Evolutionary conservation across 352 stramenopile species (phyloP).

Genomic region (Pythium inflatum): DNA sequence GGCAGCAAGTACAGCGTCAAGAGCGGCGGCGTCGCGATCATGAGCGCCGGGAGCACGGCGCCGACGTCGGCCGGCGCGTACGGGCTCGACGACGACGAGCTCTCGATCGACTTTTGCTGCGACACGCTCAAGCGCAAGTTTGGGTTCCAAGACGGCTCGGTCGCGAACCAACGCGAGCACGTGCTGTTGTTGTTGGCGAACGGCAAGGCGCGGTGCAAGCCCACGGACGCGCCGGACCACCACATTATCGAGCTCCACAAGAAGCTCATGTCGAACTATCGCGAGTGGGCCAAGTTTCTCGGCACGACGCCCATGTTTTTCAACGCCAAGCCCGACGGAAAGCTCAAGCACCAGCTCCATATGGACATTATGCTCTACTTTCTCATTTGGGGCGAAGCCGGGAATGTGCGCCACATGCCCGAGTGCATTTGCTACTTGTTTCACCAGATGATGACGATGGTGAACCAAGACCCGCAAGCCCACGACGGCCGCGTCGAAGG

Average conservation of each 20-base stretch:
- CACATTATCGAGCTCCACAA: slow-evolving; percentile 70
- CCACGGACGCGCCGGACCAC: slow-evolving; percentile 51
- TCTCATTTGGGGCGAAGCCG: slow-evolving; percentile 82
- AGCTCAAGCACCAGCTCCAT: slow-evolving; percentile 52
- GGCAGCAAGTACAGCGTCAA: slow-evolving; percentile 28
- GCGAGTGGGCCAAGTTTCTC: slow-evolving; percentile 95
- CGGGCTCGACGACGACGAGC: slow-evolving; percentile 65
- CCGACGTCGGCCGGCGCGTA: slow-evolving; percentile 5
- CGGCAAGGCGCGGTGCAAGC: slow-evolving; percentile 58
- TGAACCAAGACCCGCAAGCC: slow-evolving; percentile 63
- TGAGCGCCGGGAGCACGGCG: slow-evolving; percentile 10
- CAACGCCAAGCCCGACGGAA: slow-evolving; percentile 61
- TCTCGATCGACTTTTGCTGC: slow-evolving; percentile 82
- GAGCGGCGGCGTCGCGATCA: slow-evolving; percentile 13
- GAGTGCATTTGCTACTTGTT: slow-evolving; percentile 91
- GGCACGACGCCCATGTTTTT: slow-evolving; percentile 60
- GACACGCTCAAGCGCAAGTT: slow-evolving; percentile 83
- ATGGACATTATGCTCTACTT: slow-evolving; percentile 82
- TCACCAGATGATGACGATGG: slow-evolving; percentile 67
- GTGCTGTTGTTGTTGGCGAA: slow-evolving; percentile 82
- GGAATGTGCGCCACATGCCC: slow-evolving; percentile 88
- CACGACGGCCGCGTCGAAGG: slow-evolving; percentile 55
- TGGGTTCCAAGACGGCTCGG: slow-evolving; percentile 82
- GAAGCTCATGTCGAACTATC: slow-evolving; percentile 92
- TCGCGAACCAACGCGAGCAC: slow-evolving; percentile 85